A percentile compares a stretch with the other conserved stretches of the same genome.
phyloP scores from a whole-genome alignment of 768 basidiomycete genomes.

The Austroboletus festivus region DNA sequence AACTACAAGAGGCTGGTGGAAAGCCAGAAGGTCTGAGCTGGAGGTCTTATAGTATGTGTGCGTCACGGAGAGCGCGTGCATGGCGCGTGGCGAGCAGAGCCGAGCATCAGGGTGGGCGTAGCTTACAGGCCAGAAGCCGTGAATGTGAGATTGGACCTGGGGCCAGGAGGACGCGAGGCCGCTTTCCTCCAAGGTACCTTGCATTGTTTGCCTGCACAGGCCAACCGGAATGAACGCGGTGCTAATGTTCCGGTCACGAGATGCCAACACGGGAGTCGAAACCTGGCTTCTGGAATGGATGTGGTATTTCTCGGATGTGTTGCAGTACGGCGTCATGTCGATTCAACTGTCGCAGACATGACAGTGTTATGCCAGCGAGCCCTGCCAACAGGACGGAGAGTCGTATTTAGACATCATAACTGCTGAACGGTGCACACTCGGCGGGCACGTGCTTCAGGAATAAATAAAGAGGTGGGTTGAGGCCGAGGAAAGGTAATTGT shows the following conservation, averaged over 20 bases:
- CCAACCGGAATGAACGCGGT: conserved; percentile 28
- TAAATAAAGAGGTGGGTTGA: conserved; percentile 19
- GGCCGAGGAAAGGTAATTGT: conserved; percentile 23
- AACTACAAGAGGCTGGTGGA: conserved; percentile 17
- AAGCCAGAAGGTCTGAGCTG: conserved; percentile 3
- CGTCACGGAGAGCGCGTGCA: conserved; percentile 27
- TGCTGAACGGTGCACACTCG: conserved; percentile 9
- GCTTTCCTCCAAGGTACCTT: conserved; percentile 26
- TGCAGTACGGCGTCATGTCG: conserved; percentile 1
- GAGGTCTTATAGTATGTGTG: conserved; percentile 24
- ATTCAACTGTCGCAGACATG: conserved; percentile 6
- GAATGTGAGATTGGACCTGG: conserved; percentile 23
- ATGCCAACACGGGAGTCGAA: conserved; percentile 4
- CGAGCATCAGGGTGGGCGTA: conserved; percentile 24
- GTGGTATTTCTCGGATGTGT: not conserved
- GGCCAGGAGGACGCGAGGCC: conserved; percentile 34
- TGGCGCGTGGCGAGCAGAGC: conserved; percentile 26
- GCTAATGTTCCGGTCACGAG: conserved; percentile 19
- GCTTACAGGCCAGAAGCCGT: conserved; percentile 17
- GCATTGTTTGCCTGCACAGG: conserved; percentile 30
- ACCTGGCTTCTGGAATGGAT: conserved; percentile 16
- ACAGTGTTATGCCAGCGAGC: conserved; percentile 1
- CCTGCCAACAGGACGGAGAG: conserved; percentile 1
- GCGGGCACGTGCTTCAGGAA: conserved; percentile 18
- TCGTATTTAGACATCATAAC: conserved; percentile 7